Base-by-base conservation (phyloP, 2,329 filamentous ascomycete genomes). In the Trichoderma atroviride region DNA sequence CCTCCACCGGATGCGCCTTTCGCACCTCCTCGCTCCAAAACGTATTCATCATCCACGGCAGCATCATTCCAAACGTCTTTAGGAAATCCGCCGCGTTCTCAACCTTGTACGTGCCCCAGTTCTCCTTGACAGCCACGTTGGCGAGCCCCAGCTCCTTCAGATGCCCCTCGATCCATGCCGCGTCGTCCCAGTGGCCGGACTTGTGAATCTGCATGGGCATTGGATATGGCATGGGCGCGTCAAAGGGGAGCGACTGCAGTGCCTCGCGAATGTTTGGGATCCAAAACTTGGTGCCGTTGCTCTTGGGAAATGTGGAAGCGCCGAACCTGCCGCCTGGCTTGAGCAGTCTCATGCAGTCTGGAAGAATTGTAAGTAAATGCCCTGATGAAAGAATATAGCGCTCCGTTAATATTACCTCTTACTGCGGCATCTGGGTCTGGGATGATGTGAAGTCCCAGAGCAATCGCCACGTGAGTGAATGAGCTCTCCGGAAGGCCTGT, bases 401-500 rank as follows among this genome's bases (percentile, higher is more conserved):
- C 33, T 14, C 6, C 22, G 0, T 50, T 0, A 0, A 35, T 58
- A 71, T 71, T 66, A 78, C 79, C 78, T 56, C 70, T 72, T 0
- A 80, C 60, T 0, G 77, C 75, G 2, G 74, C 73, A 58, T 79
- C 75, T 0, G 83, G 79, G 27, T 83, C 72, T 0, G 84, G 81
- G 16, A 85, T 81, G 3, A 83, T 69, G 71, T 85, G 83, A 58
- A 85, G 79, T 1, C 80, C 84, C 69, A 86, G 81, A n/a, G 80
- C 81, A 47, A 83, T 74, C 11, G 83, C 81, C 33, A 84, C 74
- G 72, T 86, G 83, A 1, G 78, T 82, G 71, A 82, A 85, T 0
- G 78, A 77, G 16, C 73, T 74, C 1, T 79, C 78, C 0, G 78
- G 74, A 7, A 85, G 76, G 0, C 73, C 76, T 4, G 83, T 83